Evolutionary conservation across 768 basidiomycete genomes (phyloP).

Genomic region (Harrya chromipes): DNA sequence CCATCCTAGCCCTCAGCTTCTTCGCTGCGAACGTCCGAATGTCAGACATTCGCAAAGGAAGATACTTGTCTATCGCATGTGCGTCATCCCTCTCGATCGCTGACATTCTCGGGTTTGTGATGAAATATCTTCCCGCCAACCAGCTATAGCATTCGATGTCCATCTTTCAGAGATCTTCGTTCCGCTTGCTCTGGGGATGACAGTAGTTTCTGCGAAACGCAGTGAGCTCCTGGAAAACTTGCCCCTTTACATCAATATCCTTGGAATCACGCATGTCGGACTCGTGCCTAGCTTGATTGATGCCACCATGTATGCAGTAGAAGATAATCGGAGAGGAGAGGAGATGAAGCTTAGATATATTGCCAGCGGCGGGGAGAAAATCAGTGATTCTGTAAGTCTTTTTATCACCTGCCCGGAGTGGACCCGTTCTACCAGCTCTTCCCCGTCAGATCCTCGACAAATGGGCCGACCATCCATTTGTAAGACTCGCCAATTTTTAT

Average conservation of each 20-base stretch:
- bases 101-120: not conserved
- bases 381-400: conserved; percentile 44
- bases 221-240: conserved; percentile 40
- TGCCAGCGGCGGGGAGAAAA: conserved; percentile 51
- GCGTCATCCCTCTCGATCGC: conserved; percentile 10
- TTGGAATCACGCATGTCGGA: conserved; percentile 47
- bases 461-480: conserved; percentile 44
- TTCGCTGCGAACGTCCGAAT: conserved; percentile 22
- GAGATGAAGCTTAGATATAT: conserved; percentile 41
- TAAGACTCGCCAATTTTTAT: conserved; percentile 49
- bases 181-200: conserved; percentile 42
- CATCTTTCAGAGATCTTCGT: conserved; percentile 46
- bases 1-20: conserved; percentile 28
- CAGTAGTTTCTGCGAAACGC: conserved; percentile 41
- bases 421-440: not conserved
- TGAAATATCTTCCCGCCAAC: too few species aligned
- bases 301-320: conserved; percentile 38
- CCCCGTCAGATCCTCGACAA: conserved; percentile 38
- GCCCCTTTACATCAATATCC: conserved; percentile 37
- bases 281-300: conserved; percentile 54
- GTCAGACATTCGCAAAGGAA: conserved; percentile 26
- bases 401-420: not conserved
- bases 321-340: conserved; percentile 29
- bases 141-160: conserved; percentile 53
- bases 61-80: conserved; percentile 46